A percentile compares a stretch with the other conserved stretches of the same genome.
These are phyloP conservation scores for Pythium diclinum DNA, from an alignment of 352 stramenopile species.

Conservation along the genomic window DNA sequence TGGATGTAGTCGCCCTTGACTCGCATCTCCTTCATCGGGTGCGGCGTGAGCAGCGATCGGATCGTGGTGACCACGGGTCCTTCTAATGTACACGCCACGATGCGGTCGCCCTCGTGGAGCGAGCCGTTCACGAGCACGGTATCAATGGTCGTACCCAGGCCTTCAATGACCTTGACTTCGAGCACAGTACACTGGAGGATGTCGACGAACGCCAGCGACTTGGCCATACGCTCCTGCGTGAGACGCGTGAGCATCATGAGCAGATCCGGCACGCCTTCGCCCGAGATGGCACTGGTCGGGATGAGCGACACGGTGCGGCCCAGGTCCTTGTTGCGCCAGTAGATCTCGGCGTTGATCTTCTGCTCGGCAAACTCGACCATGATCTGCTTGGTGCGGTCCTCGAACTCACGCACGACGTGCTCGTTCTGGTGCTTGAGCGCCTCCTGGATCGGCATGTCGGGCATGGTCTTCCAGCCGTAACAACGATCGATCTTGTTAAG, in stretches of 20 bases:
- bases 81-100: conserved; percentile 98
- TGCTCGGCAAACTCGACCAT: conserved; percentile 96
- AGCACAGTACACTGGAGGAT: conserved; percentile 97
- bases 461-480: conserved; percentile 97
- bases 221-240: conserved; percentile 93
- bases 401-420: conserved; percentile 95
- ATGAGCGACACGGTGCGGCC: conserved; percentile 96
- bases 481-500: conserved; percentile 99
- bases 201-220: conserved; percentile 86
- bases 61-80: conserved; percentile 97
- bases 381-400: conserved; percentile 90
- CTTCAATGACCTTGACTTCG: conserved; percentile 99
- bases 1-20: conserved; percentile 94
- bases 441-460: conserved; percentile 93
- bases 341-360: conserved; percentile 98
- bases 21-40: conserved; percentile 97
- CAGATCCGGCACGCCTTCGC: conserved; percentile 97
- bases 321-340: conserved; percentile 99
- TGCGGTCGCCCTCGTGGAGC: conserved; percentile 94
- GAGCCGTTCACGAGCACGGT: conserved; percentile 98
- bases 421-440: conserved; percentile 88
- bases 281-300: conserved; percentile 97
- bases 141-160: conserved; percentile 98
- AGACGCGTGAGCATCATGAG: conserved; percentile 96
- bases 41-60: conserved; percentile 97